Conservation (phyloP, 179 eudicot species). For the Beta macrorhiza region DNA sequence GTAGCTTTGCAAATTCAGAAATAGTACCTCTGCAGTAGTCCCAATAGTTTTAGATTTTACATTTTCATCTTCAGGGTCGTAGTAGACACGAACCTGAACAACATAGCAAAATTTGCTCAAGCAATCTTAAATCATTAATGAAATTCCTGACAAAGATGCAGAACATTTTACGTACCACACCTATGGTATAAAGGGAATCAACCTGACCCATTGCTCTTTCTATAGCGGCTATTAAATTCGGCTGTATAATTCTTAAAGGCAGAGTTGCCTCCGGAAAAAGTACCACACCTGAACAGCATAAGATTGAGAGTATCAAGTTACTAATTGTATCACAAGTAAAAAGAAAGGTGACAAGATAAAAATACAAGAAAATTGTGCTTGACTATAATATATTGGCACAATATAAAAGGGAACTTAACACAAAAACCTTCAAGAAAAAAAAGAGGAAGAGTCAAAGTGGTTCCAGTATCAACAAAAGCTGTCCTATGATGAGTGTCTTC, state of each 20-base stretch:
- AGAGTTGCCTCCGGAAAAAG: constrained; percentile 91
- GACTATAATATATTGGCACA: neutral
- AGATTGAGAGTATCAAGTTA: neutral
- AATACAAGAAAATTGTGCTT: neutral
- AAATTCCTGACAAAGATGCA: constrained; percentile 5
- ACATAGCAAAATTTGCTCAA: constrained; percentile 7
- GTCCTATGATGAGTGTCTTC: constrained; percentile 78
- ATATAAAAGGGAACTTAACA: neutral
- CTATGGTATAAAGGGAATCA: constrained; percentile 67
- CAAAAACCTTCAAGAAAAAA: constrained; percentile 78
- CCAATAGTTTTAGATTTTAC: constrained; percentile 62
- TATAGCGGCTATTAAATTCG: constrained; percentile 63
- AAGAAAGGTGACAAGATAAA: neutral
- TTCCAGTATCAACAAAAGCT: constrained; percentile 78
- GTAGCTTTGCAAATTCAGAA: neutral
- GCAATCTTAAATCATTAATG: constrained; percentile 2
- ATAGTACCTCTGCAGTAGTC: constrained; percentile 86
- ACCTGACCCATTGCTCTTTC: constrained; percentile 72
- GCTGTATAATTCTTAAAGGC: constrained; percentile 73
- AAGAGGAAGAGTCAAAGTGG: constrained; percentile 58
- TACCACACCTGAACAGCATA: constrained; percentile 60
- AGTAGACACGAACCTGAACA: constrained; percentile 66
- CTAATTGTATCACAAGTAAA: neutral
- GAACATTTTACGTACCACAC: constrained; percentile 62
- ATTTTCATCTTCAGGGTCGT: constrained; percentile 49